Conservation (phyloP, 192 early-diverging fungal species). For the Phlyctochytrium arcticum region DNA sequence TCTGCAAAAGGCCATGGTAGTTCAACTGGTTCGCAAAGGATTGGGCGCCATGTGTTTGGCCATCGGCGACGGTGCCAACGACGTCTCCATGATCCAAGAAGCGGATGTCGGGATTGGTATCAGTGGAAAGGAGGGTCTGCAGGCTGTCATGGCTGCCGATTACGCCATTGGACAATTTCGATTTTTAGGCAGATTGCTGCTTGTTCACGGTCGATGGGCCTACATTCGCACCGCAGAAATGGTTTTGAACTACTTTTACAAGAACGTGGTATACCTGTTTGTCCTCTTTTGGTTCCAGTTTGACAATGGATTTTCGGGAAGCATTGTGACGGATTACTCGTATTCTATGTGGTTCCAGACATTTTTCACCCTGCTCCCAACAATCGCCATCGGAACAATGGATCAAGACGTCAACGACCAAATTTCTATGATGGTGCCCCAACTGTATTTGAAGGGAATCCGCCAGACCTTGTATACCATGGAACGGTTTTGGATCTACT, state of each 20-base stretch:
- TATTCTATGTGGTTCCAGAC: constrained; percentile 93
- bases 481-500: constrained; percentile 80
- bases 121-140: constrained; percentile 62
- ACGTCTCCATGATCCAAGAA: constrained; percentile 60
- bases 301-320: constrained; percentile 67
- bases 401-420: constrained; percentile 71
- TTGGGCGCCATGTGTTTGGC: constrained; percentile 73
- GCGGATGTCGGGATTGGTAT: constrained; percentile 67
- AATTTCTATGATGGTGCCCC: constrained; percentile 45
- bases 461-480: constrained; percentile 76
- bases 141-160: constrained; percentile 92
- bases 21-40: constrained; percentile 78
- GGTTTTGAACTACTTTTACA: constrained; percentile 94
- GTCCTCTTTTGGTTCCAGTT: constrained; percentile 94
- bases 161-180: constrained; percentile 91
- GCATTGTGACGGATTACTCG: constrained; percentile 60
- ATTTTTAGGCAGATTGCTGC: constrained; percentile 77
- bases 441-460: constrained; percentile 83
- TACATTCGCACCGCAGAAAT: constrained; percentile 87
- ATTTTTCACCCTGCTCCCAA: constrained; percentile 86
- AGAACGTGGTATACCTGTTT: constrained; percentile 91
- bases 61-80: constrained; percentile 62
- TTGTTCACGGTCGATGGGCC: constrained; percentile 91
- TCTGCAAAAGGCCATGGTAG: constrained; percentile 94
- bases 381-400: constrained; percentile 51